Evolutionary conservation across 306 rosid species (phyloP), one percentile per base, ranked within the genome.

Genomic region (Vachellia collinsii): DNA sequence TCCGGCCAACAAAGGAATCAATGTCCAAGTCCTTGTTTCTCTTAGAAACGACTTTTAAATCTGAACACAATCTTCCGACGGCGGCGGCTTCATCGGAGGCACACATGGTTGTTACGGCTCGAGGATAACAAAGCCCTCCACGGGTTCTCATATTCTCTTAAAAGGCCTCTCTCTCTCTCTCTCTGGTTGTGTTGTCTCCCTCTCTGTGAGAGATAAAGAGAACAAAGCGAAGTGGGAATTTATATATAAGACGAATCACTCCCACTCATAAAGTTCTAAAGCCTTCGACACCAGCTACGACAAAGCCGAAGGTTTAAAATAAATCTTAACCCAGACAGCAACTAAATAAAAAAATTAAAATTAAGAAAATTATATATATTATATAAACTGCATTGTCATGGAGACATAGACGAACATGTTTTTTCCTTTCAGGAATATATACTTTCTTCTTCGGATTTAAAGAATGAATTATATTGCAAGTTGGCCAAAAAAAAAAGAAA

Each of bases 131-230:
- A 23, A 84, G 46, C 8, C 88, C 92, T 77, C 83, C 87, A 39
- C 93, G 90, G 0, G 91, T 94, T 87, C 88, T 84, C 98, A 92
- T 94, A 41, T 77, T 78, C 44, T 0, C 48, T 47, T 47, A 17
- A 47, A 47, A 37, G 7, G 56, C 11, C 34, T 6, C 16, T 8
- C 47, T 4, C n/a, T 48, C 20, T 50, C 8, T 20, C 38, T 76
- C 3, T 29, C 36, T 11, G 19, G 69, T 29, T 23, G 34, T 29
- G 34, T 29, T 29, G 34, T 72, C 25, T 51, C 23, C 70, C 4
- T 64, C 12, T 36, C 66, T 43, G 42, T 23, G 70, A 77, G 79
- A 75, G 77, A 67, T 51, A 63, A 54, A 80, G 70, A 70, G 61
- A 74, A 70, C 10, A 54, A 76, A 41, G 80, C 38, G 14, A 11